Conservation (phyloP, 1,284 basidiomycete species). For the Ustilago nuda region DNA sequence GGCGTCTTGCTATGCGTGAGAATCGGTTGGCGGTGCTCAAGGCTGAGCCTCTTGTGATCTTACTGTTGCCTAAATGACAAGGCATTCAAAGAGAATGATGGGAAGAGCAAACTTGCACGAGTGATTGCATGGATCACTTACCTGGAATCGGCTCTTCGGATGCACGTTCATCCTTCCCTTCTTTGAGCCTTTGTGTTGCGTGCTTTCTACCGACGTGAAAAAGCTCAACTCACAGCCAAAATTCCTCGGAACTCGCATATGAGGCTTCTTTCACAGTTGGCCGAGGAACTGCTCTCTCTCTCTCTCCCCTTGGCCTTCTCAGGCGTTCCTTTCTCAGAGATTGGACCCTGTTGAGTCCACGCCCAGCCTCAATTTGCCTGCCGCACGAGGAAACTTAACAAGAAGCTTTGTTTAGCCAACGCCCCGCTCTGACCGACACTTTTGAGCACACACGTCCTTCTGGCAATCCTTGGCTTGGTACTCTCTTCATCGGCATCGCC, state of each 20-base stretch:
- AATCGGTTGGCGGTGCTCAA: neutral
- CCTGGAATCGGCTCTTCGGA: slow-evolving; percentile 9
- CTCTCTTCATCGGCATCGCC: neutral
- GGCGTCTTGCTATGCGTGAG: neutral
- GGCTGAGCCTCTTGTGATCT: neutral
- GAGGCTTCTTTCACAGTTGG: neutral
- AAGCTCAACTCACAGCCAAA: neutral
- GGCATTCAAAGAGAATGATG: neutral
- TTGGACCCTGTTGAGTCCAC: neutral
- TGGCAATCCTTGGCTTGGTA: neutral
- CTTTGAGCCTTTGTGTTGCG: neutral
- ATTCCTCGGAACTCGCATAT: slow-evolving; percentile 3
- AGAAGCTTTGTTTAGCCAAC: neutral
- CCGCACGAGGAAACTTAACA: neutral
- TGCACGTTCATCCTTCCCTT: slow-evolving; percentile 4
- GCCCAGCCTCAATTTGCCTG: neutral
- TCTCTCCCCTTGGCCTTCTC: too few relatives aligned
- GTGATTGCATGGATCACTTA: slow-evolving; percentile 2
- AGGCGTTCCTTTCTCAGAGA: neutral
- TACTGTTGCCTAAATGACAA: neutral
- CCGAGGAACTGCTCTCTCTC: neutral
- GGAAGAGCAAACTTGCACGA: neutral
- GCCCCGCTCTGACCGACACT: neutral
- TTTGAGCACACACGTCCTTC: neutral
- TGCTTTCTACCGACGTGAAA: neutral